A percentile compares a stretch with the other conserved stretches of the same genome.
Conservation (phyloP, 257 asterid genomes). For the Gentiana macrophylla region DNA sequence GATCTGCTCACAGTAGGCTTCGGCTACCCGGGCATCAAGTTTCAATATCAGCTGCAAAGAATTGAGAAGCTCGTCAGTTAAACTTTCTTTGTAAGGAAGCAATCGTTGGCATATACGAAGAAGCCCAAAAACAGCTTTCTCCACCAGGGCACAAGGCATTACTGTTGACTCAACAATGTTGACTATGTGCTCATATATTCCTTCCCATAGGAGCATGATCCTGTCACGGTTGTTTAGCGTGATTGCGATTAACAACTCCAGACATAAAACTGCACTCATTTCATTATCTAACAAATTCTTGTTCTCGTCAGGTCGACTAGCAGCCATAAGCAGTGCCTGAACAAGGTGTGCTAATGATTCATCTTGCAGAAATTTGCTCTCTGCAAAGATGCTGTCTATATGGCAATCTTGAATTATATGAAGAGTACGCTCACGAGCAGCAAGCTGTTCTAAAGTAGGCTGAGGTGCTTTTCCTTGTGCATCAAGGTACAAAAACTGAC, state of each 20-base stretch:
- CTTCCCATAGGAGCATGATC: conserved; percentile 84
- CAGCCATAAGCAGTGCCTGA: conserved; percentile 65
- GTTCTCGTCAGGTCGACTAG: conserved; percentile 48
- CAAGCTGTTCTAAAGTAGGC: conserved; percentile 76
- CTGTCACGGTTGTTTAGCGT: conserved; percentile 75
- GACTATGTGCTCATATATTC: conserved; percentile 77
- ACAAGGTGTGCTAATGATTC: conserved; percentile 79
- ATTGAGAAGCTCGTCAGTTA: conserved; percentile 81
- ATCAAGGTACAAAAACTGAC: conserved; percentile 68
- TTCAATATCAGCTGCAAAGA: conserved; percentile 78
- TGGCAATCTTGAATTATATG: conserved; percentile 74
- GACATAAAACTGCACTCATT: conserved; percentile 63
- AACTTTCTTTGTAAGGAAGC: conserved; percentile 89
- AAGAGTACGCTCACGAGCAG: conserved; percentile 60
- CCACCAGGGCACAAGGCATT: conserved; percentile 87
- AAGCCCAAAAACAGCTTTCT: conserved; percentile 88
- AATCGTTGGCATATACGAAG: conserved; percentile 83
- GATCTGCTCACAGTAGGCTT: conserved; percentile 86
- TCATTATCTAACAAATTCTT: conserved; percentile 50
- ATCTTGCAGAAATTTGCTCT: conserved; percentile 83
- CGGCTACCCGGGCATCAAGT: conserved; percentile 96
- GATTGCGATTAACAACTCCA: conserved; percentile 76
- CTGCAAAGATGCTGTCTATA: conserved; percentile 74
- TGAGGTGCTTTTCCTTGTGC: conserved; percentile 73
- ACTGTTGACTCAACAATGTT: conserved; percentile 64